Conservation (phyloP, 164 flowering plant species). For the Malania oleifera region DNA sequence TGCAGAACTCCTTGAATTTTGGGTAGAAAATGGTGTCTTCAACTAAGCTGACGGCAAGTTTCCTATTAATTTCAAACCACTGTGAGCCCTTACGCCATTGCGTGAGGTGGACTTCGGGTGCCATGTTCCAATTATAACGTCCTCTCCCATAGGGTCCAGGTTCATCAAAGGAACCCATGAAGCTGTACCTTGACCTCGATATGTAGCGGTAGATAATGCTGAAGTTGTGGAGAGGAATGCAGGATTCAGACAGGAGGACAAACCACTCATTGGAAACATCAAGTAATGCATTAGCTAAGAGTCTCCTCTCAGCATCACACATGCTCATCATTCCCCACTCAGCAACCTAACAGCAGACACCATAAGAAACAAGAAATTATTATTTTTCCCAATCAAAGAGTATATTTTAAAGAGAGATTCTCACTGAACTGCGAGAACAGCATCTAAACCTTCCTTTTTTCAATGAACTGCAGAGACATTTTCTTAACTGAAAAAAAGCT, state of each 20-base stretch:
- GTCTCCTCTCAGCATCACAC: constrained; percentile 95
- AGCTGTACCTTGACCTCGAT: constrained; percentile 57
- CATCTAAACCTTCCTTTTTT: not conserved
- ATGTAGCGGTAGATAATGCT: constrained; percentile 55
- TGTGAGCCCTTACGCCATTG: constrained; percentile 96
- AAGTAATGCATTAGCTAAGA: constrained; percentile 85
- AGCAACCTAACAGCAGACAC: constrained; percentile 36
- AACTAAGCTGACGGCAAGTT: constrained; percentile 55
- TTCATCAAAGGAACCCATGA: constrained; percentile 74
- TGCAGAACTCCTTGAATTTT: constrained; percentile 67
- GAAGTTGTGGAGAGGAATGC: constrained; percentile 82
- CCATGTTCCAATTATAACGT: constrained; percentile 58
- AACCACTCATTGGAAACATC: constrained; percentile 85
- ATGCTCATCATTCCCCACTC: constrained; percentile 94
- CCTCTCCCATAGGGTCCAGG: constrained; percentile 79
- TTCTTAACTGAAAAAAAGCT: too few species aligned
- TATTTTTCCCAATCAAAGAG: not conserved
- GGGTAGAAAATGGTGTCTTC: constrained; percentile 59
- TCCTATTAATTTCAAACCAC: constrained; percentile 77
- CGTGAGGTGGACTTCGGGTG: constrained; percentile 59
- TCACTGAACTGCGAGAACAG: not conserved
- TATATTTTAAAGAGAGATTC: not conserved
- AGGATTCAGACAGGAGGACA: constrained; percentile 75
- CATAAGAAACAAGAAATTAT: not conserved
- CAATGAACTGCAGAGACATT: not conserved